Evolutionary conservation across 352 stramenopile species (phyloP).

Genomic region (Phytophthora uliginosa): DNA sequence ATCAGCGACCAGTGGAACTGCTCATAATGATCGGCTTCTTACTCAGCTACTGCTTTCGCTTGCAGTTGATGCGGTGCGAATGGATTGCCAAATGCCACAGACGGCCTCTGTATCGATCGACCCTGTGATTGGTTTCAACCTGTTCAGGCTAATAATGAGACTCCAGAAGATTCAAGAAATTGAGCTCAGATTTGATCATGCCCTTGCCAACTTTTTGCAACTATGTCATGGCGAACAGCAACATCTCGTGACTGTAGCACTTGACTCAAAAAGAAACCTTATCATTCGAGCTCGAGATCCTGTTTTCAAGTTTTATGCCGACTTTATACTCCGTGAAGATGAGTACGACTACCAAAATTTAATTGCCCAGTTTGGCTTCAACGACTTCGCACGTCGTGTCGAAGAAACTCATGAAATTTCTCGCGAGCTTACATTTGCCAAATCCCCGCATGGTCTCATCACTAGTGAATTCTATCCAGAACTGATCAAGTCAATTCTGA

Average conservation of each 20-base stretch:
- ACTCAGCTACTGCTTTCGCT: conserved; percentile 57
- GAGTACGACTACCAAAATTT: conserved; percentile 59
- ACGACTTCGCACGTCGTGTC: conserved; percentile 7
- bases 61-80: conserved; percentile 52
- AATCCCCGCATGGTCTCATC: conserved; percentile 44
- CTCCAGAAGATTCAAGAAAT: conserved; percentile 59
- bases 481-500: conserved; percentile 45
- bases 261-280: conserved; percentile 38
- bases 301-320: conserved; percentile 63
- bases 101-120: background rate
- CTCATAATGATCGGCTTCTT: conserved; percentile 26
- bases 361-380: conserved; percentile 19
- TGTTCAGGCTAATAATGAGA: conserved; percentile 61
- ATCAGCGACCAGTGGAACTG: background rate
- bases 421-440: conserved; percentile 38
- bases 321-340: conserved; percentile 56
- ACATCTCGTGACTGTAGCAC: conserved; percentile 53
- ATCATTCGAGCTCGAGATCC: conserved; percentile 62
- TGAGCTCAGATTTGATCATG: conserved; percentile 59
- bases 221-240: conserved; percentile 53
- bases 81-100: conserved; percentile 23
- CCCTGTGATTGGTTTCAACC: conserved; percentile 40
- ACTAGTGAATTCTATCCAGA: conserved; percentile 46
- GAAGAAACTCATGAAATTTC: conserved; percentile 30
- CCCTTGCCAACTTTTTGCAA: conserved; percentile 46